Conservation (phyloP, 2,329 filamentous ascomycete species). For the Microcyclosporella mali region DNA sequence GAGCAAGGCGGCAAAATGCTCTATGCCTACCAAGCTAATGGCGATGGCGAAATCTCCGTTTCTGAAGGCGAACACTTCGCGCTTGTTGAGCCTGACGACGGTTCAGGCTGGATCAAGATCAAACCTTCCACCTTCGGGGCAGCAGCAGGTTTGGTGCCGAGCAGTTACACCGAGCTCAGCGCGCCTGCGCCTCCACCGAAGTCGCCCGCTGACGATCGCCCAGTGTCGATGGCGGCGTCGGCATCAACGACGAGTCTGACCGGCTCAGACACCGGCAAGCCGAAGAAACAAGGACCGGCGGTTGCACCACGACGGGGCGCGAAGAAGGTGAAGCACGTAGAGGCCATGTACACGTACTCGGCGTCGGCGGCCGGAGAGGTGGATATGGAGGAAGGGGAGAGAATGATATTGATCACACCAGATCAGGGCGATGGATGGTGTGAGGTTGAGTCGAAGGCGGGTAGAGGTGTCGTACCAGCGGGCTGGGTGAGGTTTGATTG, state of each 20-base stretch:
- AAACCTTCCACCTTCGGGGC: slow-evolving; percentile 49
- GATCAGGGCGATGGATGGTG: slow-evolving; percentile 94
- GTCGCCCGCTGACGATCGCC: slow-evolving; percentile 13
- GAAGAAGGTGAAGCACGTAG: slow-evolving; percentile 89
- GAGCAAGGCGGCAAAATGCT: slow-evolving; percentile 80
- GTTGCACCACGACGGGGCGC: slow-evolving; percentile 62
- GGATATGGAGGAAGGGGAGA: slow-evolving; percentile 83
- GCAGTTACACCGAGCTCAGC: slow-evolving; percentile 69
- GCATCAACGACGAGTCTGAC: slow-evolving; percentile 61
- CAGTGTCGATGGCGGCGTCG: slow-evolving; percentile 50
- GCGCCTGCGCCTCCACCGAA: slow-evolving; percentile 14
- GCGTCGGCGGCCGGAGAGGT: slow-evolving; percentile 82
- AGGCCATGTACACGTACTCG: slow-evolving; percentile 86
- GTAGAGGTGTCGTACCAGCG: slow-evolving; percentile 83
- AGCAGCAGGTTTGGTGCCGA: slow-evolving; percentile 79
- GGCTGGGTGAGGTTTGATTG: slow-evolving; percentile 91
- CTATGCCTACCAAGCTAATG: slow-evolving; percentile 75
- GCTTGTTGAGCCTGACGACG: slow-evolving; percentile 83
- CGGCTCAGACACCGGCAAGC: slow-evolving; percentile 39
- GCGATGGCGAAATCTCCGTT: slow-evolving; percentile 74
- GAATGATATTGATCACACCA: slow-evolving; percentile 80
- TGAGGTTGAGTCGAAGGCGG: slow-evolving; percentile 76
- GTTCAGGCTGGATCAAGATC: slow-evolving; percentile 85
- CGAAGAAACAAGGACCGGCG: slow-evolving; percentile 82
- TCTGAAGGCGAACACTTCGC: slow-evolving; percentile 70